These are phyloP conservation scores for Nelumbo lutea DNA, from an alignment of 164 flowering plant genomes.

Conservation along the genomic window DNA sequence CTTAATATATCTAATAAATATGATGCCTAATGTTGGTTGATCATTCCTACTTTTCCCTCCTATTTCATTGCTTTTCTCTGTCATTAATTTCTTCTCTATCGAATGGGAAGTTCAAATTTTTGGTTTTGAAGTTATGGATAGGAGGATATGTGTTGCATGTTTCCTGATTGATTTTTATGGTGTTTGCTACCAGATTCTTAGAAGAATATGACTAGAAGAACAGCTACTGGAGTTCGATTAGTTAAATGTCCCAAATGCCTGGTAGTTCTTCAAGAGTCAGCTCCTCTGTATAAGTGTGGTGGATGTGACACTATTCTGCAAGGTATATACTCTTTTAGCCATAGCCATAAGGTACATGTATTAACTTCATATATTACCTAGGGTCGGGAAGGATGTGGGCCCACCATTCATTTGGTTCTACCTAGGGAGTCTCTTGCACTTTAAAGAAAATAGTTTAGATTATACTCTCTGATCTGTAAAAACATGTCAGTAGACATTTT, in stretches of 20 bases:
- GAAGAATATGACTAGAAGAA: slow-evolving; percentile 29
- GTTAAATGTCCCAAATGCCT: slow-evolving; percentile 76
- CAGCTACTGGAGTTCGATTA: slow-evolving; percentile 36
- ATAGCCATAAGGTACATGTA: background rate
- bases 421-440: background rate
- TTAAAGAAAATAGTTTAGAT: background rate
- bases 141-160: background rate
- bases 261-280: slow-evolving; percentile 48
- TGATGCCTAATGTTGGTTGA: too few species aligned
- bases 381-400: background rate
- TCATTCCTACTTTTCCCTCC: too few species aligned
- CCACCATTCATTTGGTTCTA: background rate
- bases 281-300: slow-evolving; percentile 70
- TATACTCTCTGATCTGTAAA: background rate
- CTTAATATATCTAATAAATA: too few species aligned
- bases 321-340: slow-evolving; percentile 39
- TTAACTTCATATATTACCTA: too few species aligned
- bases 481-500: too few species aligned
- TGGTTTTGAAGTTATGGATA: background rate
- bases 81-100: too few species aligned
- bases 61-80: too few species aligned
- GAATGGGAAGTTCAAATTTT: background rate
- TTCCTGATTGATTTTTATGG: background rate
- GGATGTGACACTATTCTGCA: slow-evolving; percentile 58
- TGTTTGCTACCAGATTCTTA: slow-evolving; percentile 4